phyloP scores from a whole-genome alignment of 371 early-diverging fungal species.

The Vairimorpha necatrix region DNA sequence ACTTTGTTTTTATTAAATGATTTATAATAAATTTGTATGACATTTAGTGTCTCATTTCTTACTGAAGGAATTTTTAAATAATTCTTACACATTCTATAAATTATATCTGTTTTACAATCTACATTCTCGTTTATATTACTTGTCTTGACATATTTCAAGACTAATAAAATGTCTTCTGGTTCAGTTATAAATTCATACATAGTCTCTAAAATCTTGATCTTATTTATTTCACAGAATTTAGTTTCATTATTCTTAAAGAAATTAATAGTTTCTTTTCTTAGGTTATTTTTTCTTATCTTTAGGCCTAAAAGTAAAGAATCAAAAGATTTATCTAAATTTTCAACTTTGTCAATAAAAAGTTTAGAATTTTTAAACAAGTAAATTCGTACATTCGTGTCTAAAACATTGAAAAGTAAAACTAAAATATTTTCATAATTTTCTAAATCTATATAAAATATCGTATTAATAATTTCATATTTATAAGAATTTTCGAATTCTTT shows the following conservation, averaged over 20 bases:
- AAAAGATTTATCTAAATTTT: constrained; percentile 17
- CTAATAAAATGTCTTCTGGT: constrained; percentile 16
- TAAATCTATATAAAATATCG: constrained; percentile 40
- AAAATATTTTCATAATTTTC: constrained; percentile 17
- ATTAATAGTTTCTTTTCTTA: constrained; percentile 51
- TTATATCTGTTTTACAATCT: constrained; percentile 7
- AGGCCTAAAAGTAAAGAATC: constrained; percentile 50
- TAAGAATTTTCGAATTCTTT: constrained; percentile 13
- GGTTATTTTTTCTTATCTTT: constrained; percentile 46
- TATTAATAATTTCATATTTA: constrained; percentile 40
- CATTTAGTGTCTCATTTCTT: constrained; percentile 7
- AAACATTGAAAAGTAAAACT: constrained; percentile 38
- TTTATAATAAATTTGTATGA: constrained; percentile 35
- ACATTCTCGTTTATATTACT: background rate
- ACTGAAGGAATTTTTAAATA: constrained; percentile 25
- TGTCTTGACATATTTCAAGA: constrained; percentile 23
- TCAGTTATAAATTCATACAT: constrained; percentile 37
- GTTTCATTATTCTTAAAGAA: constrained; percentile 45
- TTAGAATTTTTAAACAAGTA: constrained; percentile 42
- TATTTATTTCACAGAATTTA: constrained; percentile 17
- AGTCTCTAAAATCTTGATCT: constrained; percentile 28
- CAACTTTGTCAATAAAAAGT: constrained; percentile 11
- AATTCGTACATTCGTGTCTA: constrained; percentile 49
- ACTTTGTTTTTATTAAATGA: constrained; percentile 49
- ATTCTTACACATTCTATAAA: constrained; percentile 42